phyloP scores from a whole-genome alignment of 768 basidiomycete genomes.

The Glaciozyma antarctica region DNA sequence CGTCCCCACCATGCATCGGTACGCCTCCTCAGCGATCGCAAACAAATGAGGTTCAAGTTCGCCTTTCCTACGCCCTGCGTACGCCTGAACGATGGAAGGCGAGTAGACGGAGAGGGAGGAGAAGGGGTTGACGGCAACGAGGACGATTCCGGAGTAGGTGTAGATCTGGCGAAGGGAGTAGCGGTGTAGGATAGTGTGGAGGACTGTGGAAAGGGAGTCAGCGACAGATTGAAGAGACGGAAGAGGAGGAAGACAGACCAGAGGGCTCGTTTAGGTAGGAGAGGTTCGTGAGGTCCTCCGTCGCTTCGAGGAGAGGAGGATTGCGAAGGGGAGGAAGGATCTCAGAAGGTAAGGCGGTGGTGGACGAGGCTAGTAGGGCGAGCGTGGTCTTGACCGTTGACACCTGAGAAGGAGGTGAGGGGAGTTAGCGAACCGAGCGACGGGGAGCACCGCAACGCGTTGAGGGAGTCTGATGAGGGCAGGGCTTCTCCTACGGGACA shows the following conservation, averaged over 20 bases:
- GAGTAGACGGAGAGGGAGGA: constrained; percentile 95
- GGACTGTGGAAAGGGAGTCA: constrained; percentile 48
- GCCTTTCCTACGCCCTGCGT: constrained; percentile 80
- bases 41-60: constrained; percentile 96
- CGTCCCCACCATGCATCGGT: constrained; percentile 91
- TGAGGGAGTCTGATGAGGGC: not conserved
- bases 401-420: constrained; percentile 1
- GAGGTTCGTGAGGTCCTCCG: constrained; percentile 94
- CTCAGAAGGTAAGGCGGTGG: constrained; percentile 37
- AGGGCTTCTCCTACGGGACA: not conserved
- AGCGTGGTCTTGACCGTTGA: constrained; percentile 60
- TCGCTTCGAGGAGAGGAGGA: constrained; percentile 89
- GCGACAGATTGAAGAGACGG: not conserved
- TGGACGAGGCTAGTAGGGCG: constrained; percentile 61
- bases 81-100: constrained; percentile 93
- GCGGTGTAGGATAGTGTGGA: constrained; percentile 93
- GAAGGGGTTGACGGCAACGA: constrained; percentile 98
- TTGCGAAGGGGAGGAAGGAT: constrained; percentile 86
- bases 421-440: too few relatives aligned
- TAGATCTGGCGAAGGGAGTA: constrained; percentile 97
- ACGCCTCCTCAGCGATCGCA: constrained; percentile 98
- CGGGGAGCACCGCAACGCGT: too few relatives aligned
- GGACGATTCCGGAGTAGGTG: constrained; percentile 96
- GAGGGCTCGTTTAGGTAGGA: constrained; percentile 97
- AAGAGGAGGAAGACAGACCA: constrained; percentile 47